Base-by-base conservation (phyloP, 2,329 filamentous ascomycete species). In the Sclerotinia glacialis region DNA sequence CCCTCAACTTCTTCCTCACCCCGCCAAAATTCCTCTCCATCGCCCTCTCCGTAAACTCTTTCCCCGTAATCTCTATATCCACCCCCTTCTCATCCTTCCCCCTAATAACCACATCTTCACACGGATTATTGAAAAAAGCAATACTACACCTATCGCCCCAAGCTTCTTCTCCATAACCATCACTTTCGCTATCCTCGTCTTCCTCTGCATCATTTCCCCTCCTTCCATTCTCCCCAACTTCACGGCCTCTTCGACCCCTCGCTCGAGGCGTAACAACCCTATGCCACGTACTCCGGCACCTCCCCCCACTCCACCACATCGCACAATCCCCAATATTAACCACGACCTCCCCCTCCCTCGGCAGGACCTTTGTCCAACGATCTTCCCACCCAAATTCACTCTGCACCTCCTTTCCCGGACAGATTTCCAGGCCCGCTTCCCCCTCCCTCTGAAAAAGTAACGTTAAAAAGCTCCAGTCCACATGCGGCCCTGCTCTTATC, bases 281-380 rank as follows among this genome's bases (percentile, higher is more conserved):
- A 76, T 89, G 87, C 64, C 87, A 85, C 0, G 86, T 88, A 50
- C 82, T 86, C 77, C 89, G 89, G 79, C 89, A 88, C 26, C 86
- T 81, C 74, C 89, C 87, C 72, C 89, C 86, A 37, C 82, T 85
- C 86, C 86, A 88, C 52, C 80, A 83, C 87, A 89, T 89, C 21
- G 89, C 78, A 65, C 89, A 77, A 73, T 89, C 86, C 5, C 87
- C 87, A 68, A 89, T 86, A 71, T 88, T 89, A 76, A 86, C 89
- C 11, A 89, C 83, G 65, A 87, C 85, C 68, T 82, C 82, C 0
- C 81, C 83, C 0, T 78, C 78, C 2, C 74, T 77, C 7, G 83
- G 83, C 68, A 85, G 82, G n/a, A 89, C 81, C 67, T 85, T 85
- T 12, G 86, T 89, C 87, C 87, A 89, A 0, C 76, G 76, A 71